Evolutionary conservation across 1,284 basidiomycete species (phyloP).

Genomic region (Moesziomyces globuligerus): DNA sequence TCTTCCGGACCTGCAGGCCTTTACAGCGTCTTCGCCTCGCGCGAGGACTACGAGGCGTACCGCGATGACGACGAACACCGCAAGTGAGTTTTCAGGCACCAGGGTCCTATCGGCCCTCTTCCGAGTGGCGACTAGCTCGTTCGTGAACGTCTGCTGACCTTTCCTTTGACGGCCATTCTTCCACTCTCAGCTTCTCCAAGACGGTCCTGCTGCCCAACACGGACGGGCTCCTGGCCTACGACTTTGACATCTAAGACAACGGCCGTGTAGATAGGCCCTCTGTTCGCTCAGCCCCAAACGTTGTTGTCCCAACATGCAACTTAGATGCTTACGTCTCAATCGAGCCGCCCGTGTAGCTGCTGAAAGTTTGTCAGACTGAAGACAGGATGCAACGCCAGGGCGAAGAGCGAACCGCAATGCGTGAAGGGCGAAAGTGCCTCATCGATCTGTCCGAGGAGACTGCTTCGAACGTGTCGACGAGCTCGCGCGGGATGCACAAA

Average conservation of each 20-base stretch:
- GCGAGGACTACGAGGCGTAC: slow-evolving; percentile 55
- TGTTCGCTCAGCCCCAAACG: not conserved
- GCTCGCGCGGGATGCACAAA: not conserved
- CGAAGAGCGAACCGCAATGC: not conserved
- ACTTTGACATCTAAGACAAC: slow-evolving; percentile 50
- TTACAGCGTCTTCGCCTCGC: slow-evolving; percentile 52
- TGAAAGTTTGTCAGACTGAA: too few species aligned
- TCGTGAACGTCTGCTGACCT: slow-evolving; percentile 6
- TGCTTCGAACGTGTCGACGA: too few species aligned
- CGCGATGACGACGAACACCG: slow-evolving; percentile 60
- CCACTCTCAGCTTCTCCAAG: slow-evolving; percentile 51
- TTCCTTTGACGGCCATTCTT: slow-evolving; percentile 2
- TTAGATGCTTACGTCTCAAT: not conserved
- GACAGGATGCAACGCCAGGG: not conserved
- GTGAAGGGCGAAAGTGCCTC: not conserved
- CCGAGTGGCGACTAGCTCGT: slow-evolving; percentile 6
- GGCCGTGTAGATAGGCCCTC: not conserved
- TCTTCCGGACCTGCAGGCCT: slow-evolving; percentile 28
- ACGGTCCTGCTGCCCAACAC: slow-evolving; percentile 55
- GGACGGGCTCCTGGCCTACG: slow-evolving; percentile 58
- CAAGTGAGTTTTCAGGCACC: slow-evolving; percentile 45
- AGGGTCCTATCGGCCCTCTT: not conserved
- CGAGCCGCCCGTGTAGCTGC: not conserved
- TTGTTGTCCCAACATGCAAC: not conserved
- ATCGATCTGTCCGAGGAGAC: not conserved